Evolutionary conservation across 208 protist species (phyloP).

Genomic region (Naegleria fowleri): DNA sequence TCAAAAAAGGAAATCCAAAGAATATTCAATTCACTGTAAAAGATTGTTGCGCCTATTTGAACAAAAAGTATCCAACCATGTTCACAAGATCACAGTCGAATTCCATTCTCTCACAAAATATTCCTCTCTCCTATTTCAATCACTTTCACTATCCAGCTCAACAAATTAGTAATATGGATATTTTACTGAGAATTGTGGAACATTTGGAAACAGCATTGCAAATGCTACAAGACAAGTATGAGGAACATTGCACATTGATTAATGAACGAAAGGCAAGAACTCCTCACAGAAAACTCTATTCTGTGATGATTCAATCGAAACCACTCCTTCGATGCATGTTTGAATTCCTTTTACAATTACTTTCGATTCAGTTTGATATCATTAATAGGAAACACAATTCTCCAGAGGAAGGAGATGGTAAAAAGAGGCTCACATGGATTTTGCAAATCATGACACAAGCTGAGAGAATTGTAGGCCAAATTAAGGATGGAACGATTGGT

Average conservation of each 20-base stretch:
- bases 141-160: not conserved
- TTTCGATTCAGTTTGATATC: not conserved
- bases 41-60: not conserved
- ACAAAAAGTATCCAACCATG: not conserved
- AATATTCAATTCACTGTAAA: not conserved
- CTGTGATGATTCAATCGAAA: not conserved
- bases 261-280: constrained; percentile 2
- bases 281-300: not conserved
- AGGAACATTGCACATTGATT: not conserved
- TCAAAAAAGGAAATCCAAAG: not conserved
- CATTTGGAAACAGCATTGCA: not conserved
- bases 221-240: not conserved
- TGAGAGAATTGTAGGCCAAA: not conserved
- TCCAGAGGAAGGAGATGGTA: not conserved
- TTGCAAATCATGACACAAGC: not conserved
- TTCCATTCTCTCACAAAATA: not conserved
- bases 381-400: not conserved
- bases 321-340: not conserved
- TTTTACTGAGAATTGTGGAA: not conserved
- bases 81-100: too few species aligned
- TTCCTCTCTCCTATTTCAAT: not conserved
- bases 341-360: not conserved
- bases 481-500: not conserved
- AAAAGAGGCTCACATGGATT: not conserved
- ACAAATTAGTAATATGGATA: not conserved